These are phyloP conservation scores for Colletotrichum sojae DNA, from an alignment of 2,329 filamentous ascomycete genomes.

Conservation along the genomic window DNA sequence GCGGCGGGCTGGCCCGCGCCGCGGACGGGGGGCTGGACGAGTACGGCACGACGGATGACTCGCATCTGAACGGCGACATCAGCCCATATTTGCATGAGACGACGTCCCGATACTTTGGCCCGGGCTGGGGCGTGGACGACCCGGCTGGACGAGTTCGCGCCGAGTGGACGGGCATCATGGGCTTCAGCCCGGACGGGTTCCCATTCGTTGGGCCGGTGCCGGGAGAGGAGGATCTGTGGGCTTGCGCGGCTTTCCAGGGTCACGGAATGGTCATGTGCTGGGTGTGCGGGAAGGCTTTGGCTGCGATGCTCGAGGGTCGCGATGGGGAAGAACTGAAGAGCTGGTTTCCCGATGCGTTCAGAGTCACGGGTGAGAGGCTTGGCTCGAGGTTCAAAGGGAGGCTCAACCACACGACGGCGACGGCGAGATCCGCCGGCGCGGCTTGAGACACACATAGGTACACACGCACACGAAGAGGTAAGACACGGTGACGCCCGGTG, in stretches of 20 bases:
- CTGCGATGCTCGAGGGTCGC: constrained; percentile 63
- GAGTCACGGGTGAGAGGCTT: constrained; percentile 62
- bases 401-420: constrained; percentile 20
- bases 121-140: constrained; percentile 62
- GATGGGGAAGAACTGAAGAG: constrained; percentile 50
- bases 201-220: constrained; percentile 67
- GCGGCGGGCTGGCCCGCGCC: constrained; percentile 66
- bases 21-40: constrained; percentile 59
- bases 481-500: constrained; percentile 11
- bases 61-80: constrained; percentile 62
- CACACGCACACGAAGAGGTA: not conserved
- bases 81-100: constrained; percentile 61
- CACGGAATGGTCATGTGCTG: constrained; percentile 77
- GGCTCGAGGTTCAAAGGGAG: constrained; percentile 25
- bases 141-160: constrained; percentile 56
- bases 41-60: constrained; percentile 71
- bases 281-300: constrained; percentile 71
- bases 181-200: constrained; percentile 65
- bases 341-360: constrained; percentile 70
- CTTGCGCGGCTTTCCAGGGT: constrained; percentile 74
- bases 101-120: constrained; percentile 66
- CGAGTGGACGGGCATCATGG: constrained; percentile 72
- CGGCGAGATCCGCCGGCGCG: constrained; percentile 1
- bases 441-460: not conserved
- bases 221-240: constrained; percentile 63